Evolutionary conservation across 139 green algal genomes (phyloP).

Genomic region (Eudorina sp.): DNA sequence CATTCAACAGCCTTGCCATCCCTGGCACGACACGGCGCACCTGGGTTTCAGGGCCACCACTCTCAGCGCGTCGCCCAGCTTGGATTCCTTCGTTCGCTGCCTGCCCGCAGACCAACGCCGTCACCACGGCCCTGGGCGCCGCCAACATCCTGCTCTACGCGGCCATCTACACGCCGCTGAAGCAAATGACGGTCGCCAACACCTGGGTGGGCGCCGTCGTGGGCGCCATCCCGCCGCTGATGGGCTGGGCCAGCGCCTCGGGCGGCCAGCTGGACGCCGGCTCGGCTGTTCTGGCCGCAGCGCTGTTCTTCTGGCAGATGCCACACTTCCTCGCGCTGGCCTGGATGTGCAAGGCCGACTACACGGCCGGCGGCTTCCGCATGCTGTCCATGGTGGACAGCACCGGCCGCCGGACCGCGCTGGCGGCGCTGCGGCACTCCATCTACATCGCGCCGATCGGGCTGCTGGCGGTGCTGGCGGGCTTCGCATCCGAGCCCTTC

Average conservation of each 20-base stretch:
- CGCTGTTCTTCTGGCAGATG: slow-evolving; percentile 98
- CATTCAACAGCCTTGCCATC: no score
- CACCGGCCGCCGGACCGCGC: slow-evolving; percentile 86
- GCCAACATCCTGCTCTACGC: slow-evolving; percentile 98
- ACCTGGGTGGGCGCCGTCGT: slow-evolving; percentile 99
- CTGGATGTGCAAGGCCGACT: slow-evolving; percentile 95
- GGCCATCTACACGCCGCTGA: slow-evolving; percentile 97
- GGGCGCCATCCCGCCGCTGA: slow-evolving; percentile 97
- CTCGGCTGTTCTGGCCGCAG: slow-evolving; percentile 81
- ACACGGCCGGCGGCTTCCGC: slow-evolving; percentile 82
- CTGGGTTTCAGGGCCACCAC: no score
- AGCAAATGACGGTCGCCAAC: slow-evolving; percentile 83
- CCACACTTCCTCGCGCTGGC: slow-evolving; percentile 98
- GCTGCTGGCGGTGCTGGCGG: slow-evolving; percentile 53
- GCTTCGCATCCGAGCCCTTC: slow-evolving; percentile 84
- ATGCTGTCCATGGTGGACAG: slow-evolving; percentile 94
- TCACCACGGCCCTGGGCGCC: slow-evolving; percentile 88
- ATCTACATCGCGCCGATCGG: slow-evolving; percentile 39
- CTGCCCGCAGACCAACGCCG: slow-evolving; percentile 87
- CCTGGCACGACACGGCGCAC: no score
- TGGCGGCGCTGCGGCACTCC: slow-evolving; percentile 88
- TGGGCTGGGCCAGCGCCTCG: slow-evolving; percentile 95
- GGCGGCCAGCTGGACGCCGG: slow-evolving; percentile 67
- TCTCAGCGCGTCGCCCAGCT: no score
- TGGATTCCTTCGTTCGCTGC: no score